Evolutionary conservation across 495 filamentous ascomycete genomes (phyloP).

Genomic region (Lasiosphaeria miniovina): DNA sequence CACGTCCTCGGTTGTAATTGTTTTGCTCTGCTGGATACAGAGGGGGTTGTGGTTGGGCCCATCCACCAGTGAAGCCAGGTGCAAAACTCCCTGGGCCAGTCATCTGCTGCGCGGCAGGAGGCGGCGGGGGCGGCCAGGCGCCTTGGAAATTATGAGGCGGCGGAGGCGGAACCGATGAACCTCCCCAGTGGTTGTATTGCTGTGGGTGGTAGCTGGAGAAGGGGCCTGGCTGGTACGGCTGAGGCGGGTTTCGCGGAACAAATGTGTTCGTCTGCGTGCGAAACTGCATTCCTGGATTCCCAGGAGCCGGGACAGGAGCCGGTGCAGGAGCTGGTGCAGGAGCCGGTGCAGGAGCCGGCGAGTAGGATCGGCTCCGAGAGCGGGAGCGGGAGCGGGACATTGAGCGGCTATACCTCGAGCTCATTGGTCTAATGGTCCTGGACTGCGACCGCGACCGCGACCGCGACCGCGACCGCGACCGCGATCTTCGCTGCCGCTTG

Average conservation of each 20-base stretch:
- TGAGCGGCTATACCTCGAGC: constrained; percentile 8
- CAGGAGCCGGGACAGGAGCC: constrained; percentile 25
- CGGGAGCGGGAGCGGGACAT: constrained; percentile 1
- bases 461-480: constrained; percentile 36
- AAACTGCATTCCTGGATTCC: no score
- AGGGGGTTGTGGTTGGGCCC: no score
- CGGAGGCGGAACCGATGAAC: constrained; percentile 35
- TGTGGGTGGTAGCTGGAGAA: constrained; percentile 25
- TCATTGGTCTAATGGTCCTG: constrained; percentile 25
- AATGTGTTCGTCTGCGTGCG: constrained; percentile 21
- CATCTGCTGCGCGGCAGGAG: constrained; percentile 28
- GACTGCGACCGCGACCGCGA: constrained; percentile 37
- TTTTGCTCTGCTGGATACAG: no score
- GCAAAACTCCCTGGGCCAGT: neutral
- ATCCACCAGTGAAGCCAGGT: neutral
- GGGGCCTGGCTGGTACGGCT: constrained; percentile 17
- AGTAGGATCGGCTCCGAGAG: constrained; percentile 13
- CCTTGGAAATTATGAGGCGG: constrained; percentile 49
- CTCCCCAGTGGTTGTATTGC: constrained; percentile 1
- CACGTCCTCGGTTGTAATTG: no score
- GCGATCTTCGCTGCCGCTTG: constrained; percentile 24
- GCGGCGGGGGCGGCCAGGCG: constrained; percentile 52
- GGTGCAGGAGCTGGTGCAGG: constrained; percentile 18
- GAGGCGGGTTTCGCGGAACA: constrained; percentile 30
- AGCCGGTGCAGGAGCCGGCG: constrained; percentile 11